Base-by-base conservation (phyloP, 2,329 filamentous ascomycete genomes). In the Penicillium sp. region DNA sequence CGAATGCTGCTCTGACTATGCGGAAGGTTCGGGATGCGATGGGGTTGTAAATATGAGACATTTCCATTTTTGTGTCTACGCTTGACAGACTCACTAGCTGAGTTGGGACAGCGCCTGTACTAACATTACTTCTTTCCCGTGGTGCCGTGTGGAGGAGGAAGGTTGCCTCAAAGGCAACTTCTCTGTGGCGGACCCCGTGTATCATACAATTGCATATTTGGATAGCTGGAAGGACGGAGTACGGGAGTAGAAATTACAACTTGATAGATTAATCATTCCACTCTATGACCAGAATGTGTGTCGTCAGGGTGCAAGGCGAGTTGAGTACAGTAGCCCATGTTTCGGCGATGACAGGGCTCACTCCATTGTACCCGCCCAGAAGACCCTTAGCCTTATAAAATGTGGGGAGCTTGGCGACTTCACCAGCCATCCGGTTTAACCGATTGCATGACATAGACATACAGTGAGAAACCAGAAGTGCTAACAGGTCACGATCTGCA, bases 1-100 rank as follows among this genome's bases (percentile, higher is more conserved):
- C 65, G 30, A 77, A 74, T 60, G 70, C 73, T 25, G 65, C 66
- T 28, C 25, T 62, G 38, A 77, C 75, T 6, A 76, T 78, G 73
- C 58, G 58, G 45, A 64, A 65, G 30, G 68, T 77, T n/a, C 70
- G 69, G 45, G 60, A 68, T 52, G 69, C 66, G 13, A 68, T 76
- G 63, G 75, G 75, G 7, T 60, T 77, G 51, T 77, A 49, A 61
- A n/a, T 19, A 40, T 40, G 37, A 11, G 14, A 30, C 28, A 14
- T 25, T 22, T 7, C 2, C 4, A 8, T 25, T 14, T 25, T 45
- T 11, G 19, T 13, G 42, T 45, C 19, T 22, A 45, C 19, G 4
- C 35, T 37, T 14, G 25, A 46, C 6, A 7, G 22, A 30, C 28
- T 33, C 8, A 11, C 8, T 33, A 11, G 22, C 2, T 28, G 8